Evolutionary conservation across 2,329 filamentous ascomycete species (phyloP).

Genomic region (Bimuria novae-zelandiae): DNA sequence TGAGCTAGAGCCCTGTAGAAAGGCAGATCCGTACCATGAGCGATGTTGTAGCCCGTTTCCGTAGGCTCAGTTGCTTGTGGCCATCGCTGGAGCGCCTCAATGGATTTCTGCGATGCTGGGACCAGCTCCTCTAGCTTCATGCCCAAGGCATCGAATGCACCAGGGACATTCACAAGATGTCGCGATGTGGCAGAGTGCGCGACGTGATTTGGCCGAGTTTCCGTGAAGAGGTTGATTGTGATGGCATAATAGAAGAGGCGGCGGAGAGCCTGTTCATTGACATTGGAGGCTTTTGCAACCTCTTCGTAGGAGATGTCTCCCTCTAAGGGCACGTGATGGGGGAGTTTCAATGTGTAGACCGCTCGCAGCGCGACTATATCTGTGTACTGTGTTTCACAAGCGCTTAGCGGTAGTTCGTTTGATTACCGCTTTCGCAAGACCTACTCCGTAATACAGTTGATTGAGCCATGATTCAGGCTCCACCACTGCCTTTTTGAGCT

Average conservation of each 20-base stretch:
- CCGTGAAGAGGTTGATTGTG: background rate
- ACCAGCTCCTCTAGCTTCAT: background rate
- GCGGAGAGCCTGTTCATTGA: background rate
- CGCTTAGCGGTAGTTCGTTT: background rate
- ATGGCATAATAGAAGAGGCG: background rate
- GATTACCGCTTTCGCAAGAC: background rate
- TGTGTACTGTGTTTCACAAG: background rate
- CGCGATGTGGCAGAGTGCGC: background rate
- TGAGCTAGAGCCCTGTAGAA: background rate
- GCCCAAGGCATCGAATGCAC: conserved; percentile 1
- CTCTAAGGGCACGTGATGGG: background rate
- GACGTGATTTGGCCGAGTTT: background rate
- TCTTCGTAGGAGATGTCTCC: background rate
- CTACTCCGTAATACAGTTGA: background rate
- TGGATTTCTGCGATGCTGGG: background rate
- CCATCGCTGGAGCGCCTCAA: background rate
- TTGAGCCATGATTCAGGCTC: background rate
- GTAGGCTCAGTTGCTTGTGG: background rate
- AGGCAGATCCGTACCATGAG: background rate
- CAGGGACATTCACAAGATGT: background rate
- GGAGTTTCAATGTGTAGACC: background rate
- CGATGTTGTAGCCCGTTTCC: background rate
- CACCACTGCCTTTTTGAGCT: background rate
- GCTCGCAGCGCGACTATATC: background rate
- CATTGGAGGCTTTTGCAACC: background rate